Evolutionary conservation across 305 asterid genomes (phyloP).

Genomic region (Striga hermonthica): DNA sequence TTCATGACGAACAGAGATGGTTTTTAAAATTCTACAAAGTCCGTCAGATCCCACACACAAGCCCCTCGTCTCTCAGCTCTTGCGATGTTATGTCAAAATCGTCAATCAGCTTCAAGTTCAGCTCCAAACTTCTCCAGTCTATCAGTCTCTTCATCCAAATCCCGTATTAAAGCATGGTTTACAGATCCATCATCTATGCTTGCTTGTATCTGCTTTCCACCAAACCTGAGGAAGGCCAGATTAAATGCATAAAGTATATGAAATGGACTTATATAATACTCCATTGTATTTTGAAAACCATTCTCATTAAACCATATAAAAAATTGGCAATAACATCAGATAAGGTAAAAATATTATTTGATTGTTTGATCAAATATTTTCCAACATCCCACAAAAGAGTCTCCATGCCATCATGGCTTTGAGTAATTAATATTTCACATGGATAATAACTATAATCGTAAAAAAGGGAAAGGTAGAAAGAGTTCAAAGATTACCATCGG

Average conservation of each 20-base stretch:
- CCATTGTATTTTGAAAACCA: not conserved
- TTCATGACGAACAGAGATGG: constrained; percentile 20
- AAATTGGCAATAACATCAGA: not conserved
- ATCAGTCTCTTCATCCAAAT: constrained; percentile 79
- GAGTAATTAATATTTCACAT: not conserved
- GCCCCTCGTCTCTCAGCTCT: constrained; percentile 10
- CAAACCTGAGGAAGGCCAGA: constrained; percentile 50
- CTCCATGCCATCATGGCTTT: too few relatives aligned
- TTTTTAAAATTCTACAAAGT: constrained; percentile 18
- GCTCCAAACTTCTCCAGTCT: constrained; percentile 84
- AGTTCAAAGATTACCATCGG: constrained; percentile 60
- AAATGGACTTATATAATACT: not conserved
- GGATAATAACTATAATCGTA: not conserved
- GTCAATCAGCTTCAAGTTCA: constrained; percentile 75
- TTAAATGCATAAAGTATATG: too few relatives aligned
- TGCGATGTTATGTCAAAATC: not conserved
- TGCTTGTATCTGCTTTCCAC: constrained; percentile 71
- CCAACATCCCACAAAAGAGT: not conserved
- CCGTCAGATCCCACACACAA: constrained; percentile 23
- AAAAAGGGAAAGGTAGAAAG: not conserved
- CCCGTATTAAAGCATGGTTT: constrained; percentile 75
- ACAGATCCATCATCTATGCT: constrained; percentile 80
- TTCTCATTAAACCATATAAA: not conserved
- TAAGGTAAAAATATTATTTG: not conserved
- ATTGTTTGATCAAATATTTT: not conserved